phyloP scores from a whole-genome alignment of 2,329 filamentous ascomycete genomes.

The Sporothrix curviconia region DNA sequence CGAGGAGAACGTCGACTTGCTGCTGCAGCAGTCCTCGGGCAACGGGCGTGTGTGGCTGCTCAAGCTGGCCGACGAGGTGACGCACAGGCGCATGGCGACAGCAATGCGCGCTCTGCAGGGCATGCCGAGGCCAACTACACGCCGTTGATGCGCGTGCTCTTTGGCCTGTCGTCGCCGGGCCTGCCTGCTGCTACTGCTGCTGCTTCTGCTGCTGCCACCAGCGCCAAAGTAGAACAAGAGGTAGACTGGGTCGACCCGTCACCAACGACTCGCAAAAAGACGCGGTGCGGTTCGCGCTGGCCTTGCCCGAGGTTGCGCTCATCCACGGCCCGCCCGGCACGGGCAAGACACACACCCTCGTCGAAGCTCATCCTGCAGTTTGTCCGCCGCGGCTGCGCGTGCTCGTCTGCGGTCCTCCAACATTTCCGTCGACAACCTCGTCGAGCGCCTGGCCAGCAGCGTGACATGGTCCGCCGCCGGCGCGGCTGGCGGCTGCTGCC shows the following conservation, averaged over 20 bases:
- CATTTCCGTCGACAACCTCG: constrained; percentile 96
- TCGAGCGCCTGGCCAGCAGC: constrained; percentile 83
- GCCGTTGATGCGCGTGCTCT: constrained; percentile 54
- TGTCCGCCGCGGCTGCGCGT: constrained; percentile 64
- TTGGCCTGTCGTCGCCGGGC: constrained; percentile 50
- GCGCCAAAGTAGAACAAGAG: no score
- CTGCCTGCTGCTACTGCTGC: constrained; percentile 17
- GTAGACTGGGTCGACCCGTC: constrained; percentile 56
- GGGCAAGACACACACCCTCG: constrained; percentile 92
- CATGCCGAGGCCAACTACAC: constrained; percentile 55
- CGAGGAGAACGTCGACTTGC: constrained; percentile 37
- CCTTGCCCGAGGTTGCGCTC: constrained; percentile 72
- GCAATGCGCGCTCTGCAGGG: constrained; percentile 54
- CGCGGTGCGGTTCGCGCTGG: constrained; percentile 74
- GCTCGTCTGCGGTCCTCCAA: constrained; percentile 96
- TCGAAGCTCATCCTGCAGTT: constrained; percentile 94
- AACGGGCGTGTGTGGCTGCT: constrained; percentile 58
- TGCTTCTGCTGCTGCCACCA: no score
- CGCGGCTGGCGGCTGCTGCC: constrained; percentile 88
- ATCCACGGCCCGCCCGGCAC: constrained; percentile 97
- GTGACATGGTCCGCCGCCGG: constrained; percentile 79
- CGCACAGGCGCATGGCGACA: constrained; percentile 57
- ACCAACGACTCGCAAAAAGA: constrained; percentile 60
- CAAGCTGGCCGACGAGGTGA: constrained; percentile 63
- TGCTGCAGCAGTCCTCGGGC: constrained; percentile 15